A percentile compares a stretch with the other conserved stretches of the same genome.
Evolutionary conservation across 169 alveolate genomes (phyloP).

Genomic region (Sarcocystis neurona): DNA sequence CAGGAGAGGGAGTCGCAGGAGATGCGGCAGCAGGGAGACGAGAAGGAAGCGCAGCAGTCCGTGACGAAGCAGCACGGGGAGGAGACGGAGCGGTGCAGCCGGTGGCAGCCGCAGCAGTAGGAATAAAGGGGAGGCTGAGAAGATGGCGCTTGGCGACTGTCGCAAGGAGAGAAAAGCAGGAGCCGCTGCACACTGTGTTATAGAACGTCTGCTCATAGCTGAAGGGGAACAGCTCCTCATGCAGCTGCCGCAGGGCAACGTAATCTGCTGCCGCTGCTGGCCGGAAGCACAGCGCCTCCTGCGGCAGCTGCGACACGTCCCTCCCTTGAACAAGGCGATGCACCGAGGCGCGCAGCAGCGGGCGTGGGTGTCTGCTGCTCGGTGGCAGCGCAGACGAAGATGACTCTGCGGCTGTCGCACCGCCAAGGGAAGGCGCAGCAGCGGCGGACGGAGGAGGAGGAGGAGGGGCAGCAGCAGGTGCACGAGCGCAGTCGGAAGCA

Average conservation of each 20-base stretch:
- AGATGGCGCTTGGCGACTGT: not conserved
- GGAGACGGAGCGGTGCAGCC: too few species aligned
- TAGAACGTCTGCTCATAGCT: conserved; percentile 11
- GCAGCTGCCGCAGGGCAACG: conserved; percentile 1
- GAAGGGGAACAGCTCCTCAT: conserved; percentile 39
- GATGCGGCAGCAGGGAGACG: too few species aligned
- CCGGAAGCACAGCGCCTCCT: not conserved
- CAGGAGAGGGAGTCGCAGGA: too few species aligned
- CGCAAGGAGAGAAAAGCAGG: conserved; percentile 27
- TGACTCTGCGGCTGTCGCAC: too few species aligned
- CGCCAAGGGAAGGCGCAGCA: not conserved
- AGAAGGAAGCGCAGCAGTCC: too few species aligned
- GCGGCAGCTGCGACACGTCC: conserved; percentile 16
- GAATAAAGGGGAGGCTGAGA: not conserved
- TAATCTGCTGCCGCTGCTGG: conserved; percentile 9
- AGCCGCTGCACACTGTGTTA: not conserved
- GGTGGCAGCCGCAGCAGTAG: not conserved
- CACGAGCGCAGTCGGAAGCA: too few species aligned
- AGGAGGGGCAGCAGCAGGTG: not conserved
- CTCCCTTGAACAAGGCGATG: not conserved
- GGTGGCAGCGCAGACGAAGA: conserved; percentile 29
- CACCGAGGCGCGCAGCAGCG: not conserved
- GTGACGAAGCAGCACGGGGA: too few species aligned
- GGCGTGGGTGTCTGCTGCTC: not conserved
- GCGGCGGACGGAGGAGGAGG: not conserved